These are phyloP conservation scores for Aegle marmelos DNA, from an alignment of 345 rosid species.

Conservation along the genomic window DNA sequence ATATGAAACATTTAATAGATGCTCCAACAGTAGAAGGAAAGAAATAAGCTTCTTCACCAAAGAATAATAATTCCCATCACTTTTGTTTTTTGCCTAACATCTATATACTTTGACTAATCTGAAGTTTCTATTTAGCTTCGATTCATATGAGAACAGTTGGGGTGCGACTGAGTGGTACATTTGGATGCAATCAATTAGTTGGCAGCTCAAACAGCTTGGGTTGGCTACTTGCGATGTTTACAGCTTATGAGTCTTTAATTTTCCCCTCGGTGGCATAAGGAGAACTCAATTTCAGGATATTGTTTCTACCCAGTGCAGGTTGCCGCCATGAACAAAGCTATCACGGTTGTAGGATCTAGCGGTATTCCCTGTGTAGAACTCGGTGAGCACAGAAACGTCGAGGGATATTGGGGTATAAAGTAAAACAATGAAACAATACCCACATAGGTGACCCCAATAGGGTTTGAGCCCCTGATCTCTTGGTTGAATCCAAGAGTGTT, in stretches of 20 bases:
- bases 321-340: too few relatives aligned
- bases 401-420: not conserved
- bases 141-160: not conserved
- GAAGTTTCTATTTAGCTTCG: not conserved
- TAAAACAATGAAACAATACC: too few relatives aligned
- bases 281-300: too few relatives aligned
- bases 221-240: not conserved
- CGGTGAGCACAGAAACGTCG: too few relatives aligned
- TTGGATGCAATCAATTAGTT: not conserved
- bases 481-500: too few relatives aligned
- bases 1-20: conserved; percentile 14
- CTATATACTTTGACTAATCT: not conserved
- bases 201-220: not conserved
- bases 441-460: too few relatives aligned
- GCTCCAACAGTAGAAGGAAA: conserved; percentile 10
- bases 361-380: too few relatives aligned
- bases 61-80: not conserved
- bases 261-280: too few relatives aligned
- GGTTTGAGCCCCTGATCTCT: too few relatives aligned
- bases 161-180: not conserved
- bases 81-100: not conserved
- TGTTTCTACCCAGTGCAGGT: too few relatives aligned
- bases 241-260: too few relatives aligned
- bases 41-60: not conserved
- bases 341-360: too few relatives aligned